Evolutionary conservation across 176 grass and related monocot species (phyloP), one percentile per base, ranked within the genome.

Genomic region (Puccinellia tenuiflora): DNA sequence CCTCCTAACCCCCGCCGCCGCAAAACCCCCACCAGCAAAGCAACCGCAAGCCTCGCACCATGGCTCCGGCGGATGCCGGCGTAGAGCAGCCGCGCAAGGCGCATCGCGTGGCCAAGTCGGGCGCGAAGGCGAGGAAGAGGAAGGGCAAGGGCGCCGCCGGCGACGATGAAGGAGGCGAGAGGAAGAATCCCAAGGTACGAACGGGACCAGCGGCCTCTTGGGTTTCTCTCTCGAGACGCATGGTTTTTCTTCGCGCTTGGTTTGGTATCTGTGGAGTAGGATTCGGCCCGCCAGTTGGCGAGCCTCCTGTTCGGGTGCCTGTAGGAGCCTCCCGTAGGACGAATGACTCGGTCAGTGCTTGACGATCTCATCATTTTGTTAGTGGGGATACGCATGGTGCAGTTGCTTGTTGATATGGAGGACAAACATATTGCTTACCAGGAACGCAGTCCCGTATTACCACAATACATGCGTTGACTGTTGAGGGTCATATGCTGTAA

Each of bases 161-260:
- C 35, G 84, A 85, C 53, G 89, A 90, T 28, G 90, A 53, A 6
- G 76, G 78, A 9, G 82, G 75, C 3, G 81, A 97, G 48, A 85
- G 86, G 70, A 89, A 85, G 57, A 97, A 97, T 51, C 94, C 94
- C 18, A 97, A 97, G 94, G 94, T 94, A 93, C 28, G 65, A 62
- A 25, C 6, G 70, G 12, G 45, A 2, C 70, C 45, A 50, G 50
- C 16, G 12, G 39, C 25, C 45, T 79, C 18, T 11, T 78, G 21
- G 20, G 11, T 26, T 68, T 59, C 40, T 43, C 40, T 40, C 26
- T 16, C 9, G 13, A 29, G 34, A 2, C 3, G 37, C 18, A 16
- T 9, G 26, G 39, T 26, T 71, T 63, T 52, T 20, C 74, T 60
- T 39, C 45, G 28, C 57, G 21, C 38, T 48, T 56, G 80, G 52